Base-by-base conservation (phyloP, 163 green algal species). In the Scenedesmus sp. region DNA sequence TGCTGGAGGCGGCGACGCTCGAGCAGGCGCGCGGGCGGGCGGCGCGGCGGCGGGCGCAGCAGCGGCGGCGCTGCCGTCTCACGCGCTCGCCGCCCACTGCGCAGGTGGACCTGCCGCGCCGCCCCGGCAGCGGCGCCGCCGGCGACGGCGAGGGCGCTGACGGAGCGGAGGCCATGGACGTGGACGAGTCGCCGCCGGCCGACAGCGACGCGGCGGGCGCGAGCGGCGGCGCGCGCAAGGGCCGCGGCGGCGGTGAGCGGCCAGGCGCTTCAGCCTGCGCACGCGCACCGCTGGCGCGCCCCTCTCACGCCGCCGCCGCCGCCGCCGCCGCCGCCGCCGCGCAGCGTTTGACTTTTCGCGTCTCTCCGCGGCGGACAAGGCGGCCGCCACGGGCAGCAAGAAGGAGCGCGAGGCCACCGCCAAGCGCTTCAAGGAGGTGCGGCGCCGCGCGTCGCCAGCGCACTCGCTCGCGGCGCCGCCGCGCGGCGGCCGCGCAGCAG, bases 51-150 rank as follows among this genome's bases (percentile, higher is more conserved):
- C n/a, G n/a, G n/a, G n/a, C n/a, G n/a, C n/a, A n/a, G n/a, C n/a
- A n/a, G n/a, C n/a, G n/a, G n/a, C n/a, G n/a, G n/a, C n/a, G n/a
- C n/a, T n/a, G n/a, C n/a, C n/a, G n/a, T n/a, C n/a, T n/a, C n/a
- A n/a, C n/a, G n/a, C n/a, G n/a, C n/a, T n/a, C n/a, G n/a, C n/a
- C n/a, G n/a, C n/a, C n/a, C n/a, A n/a, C 3, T 39, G 17, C 36
- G 34, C 66, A 88, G 83, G 81, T 87, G 24, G 77, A 84, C 39
- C 62, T 87, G 60, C 77, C 84, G 4, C 48, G 48, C 14, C 42
- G 4, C 39, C 51, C 11, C 10, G 17, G 54, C 26, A 15, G n/a
- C 29, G 20, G 2, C 10, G 54, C 24, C 26, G 48, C 2, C 44
- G 51, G 26, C 39, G 48, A 18, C 42, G 64, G 42, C n/a, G 50